Evolutionary conservation across 352 stramenopile species (phyloP).

Genomic region (Phytophthora hybrid): DNA sequence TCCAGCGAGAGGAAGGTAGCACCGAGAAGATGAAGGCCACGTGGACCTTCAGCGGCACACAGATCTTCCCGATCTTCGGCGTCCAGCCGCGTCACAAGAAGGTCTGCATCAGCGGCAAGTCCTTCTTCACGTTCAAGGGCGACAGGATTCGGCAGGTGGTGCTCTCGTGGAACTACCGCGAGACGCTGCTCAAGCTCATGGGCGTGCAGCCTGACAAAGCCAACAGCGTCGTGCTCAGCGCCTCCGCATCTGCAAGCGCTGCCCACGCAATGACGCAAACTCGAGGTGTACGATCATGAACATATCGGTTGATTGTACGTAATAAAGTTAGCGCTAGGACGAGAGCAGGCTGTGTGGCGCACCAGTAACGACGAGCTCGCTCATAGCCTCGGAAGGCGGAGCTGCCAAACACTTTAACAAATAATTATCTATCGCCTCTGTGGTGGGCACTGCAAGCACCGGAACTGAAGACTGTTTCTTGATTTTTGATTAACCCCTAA

Average conservation of each 20-base stretch:
- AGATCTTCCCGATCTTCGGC: slow-evolving; percentile 80
- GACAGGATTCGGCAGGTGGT: slow-evolving; percentile 78
- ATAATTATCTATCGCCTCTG: slow-evolving; percentile 31
- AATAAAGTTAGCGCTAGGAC: slow-evolving; percentile 25
- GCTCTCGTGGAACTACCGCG: slow-evolving; percentile 79
- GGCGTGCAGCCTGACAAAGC: slow-evolving; percentile 46
- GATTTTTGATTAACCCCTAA: slow-evolving; percentile 4
- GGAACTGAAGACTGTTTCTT: slow-evolving; percentile 1
- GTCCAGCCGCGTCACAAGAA: slow-evolving; percentile 80
- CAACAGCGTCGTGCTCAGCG: slow-evolving; percentile 34
- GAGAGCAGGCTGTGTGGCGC: neutral
- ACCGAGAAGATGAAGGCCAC: slow-evolving; percentile 76
- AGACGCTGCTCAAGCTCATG: slow-evolving; percentile 81
- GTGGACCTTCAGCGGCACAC: slow-evolving; percentile 82
- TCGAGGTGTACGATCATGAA: slow-evolving; percentile 9
- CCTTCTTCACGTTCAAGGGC: slow-evolving; percentile 82
- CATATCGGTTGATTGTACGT: slow-evolving; percentile 19
- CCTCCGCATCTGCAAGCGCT: slow-evolving; percentile 18
- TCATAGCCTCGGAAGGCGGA: slow-evolving; percentile 15
- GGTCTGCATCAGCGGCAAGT: slow-evolving; percentile 78
- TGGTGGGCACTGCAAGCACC: slow-evolving; percentile 23
- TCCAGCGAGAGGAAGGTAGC: slow-evolving; percentile 63
- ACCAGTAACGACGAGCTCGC: slow-evolving; percentile 20
- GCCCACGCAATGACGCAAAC: slow-evolving; percentile 8
- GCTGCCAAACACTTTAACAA: slow-evolving; percentile 14